phyloP scores from a whole-genome alignment of 768 basidiomycete genomes.

The Phylloporus scabripes region DNA sequence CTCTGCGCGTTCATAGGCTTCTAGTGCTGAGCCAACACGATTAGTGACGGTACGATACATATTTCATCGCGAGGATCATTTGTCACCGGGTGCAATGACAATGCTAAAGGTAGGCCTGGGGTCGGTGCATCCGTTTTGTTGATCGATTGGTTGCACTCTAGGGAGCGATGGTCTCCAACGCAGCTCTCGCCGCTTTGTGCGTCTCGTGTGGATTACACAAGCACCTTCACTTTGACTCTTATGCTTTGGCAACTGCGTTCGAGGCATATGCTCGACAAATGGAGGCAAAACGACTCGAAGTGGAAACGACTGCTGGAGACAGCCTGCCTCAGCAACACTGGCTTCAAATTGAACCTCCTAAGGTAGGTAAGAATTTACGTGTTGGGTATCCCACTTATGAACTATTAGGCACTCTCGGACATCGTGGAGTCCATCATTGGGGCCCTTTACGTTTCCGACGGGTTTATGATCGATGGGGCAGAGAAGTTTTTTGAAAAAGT shows the following conservation, averaged over 20 bases:
- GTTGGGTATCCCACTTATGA: constrained; percentile 4
- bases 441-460: constrained; percentile 73
- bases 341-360: constrained; percentile 71
- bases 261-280: constrained; percentile 48
- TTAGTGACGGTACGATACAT: constrained; percentile 72
- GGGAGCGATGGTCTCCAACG: constrained; percentile 86
- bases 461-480: constrained; percentile 55
- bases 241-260: constrained; percentile 46
- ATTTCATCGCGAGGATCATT: constrained; percentile 53
- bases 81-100: constrained; percentile 74
- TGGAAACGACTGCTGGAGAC: constrained; percentile 43
- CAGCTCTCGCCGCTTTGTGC: constrained; percentile 69
- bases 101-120: constrained; percentile 56
- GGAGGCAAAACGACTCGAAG: constrained; percentile 44
- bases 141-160: constrained; percentile 25
- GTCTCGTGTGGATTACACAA: constrained; percentile 62
- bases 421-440: constrained; percentile 77
- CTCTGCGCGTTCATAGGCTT: neutral
- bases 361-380: constrained; percentile 40
- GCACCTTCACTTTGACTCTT: constrained; percentile 54
- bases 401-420: constrained; percentile 65
- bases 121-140: neutral
- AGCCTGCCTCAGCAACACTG: constrained; percentile 67
- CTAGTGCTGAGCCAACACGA: neutral
- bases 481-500: constrained; percentile 62